phyloP scores from a whole-genome alignment of 164 flowering plant species.

The Cinnamomum chago region DNA sequence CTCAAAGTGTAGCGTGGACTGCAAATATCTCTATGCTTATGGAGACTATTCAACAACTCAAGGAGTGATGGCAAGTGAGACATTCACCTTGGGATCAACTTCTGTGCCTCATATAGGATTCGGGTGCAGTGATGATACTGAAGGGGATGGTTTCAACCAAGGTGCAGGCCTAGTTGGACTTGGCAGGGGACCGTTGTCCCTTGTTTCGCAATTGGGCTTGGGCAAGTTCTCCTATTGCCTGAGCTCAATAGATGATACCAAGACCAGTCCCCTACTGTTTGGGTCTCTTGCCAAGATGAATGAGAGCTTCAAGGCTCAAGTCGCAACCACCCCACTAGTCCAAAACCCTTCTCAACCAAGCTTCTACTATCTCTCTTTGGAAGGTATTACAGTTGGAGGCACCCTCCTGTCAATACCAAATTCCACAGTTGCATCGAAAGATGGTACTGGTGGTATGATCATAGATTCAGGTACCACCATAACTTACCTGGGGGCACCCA shows the following conservation, averaged over 20 bases:
- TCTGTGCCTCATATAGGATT: conserved; percentile 47
- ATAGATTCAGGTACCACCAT: conserved; percentile 87
- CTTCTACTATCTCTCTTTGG: conserved; percentile 60
- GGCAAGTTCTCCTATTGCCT: conserved; percentile 69
- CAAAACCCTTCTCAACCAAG: conserved; percentile 54
- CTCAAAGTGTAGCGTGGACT: conserved; percentile 36
- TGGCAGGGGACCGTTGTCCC: conserved; percentile 77
- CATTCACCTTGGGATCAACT: conserved; percentile 48
- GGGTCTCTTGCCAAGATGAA: conserved; percentile 46
- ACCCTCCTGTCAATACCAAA: conserved; percentile 39
- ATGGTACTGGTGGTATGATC: conserved; percentile 72
- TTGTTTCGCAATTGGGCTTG: conserved; percentile 64
- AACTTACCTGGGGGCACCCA: conserved; percentile 48
- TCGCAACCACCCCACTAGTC: conserved; percentile 41
- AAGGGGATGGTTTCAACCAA: conserved; percentile 54
- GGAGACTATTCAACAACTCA: conserved; percentile 67
- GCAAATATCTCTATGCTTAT: conserved; percentile 60
- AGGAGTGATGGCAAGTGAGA: conserved; percentile 57
- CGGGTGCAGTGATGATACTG: conserved; percentile 70
- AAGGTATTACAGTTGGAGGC: conserved; percentile 69
- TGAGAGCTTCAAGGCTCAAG: neutral
- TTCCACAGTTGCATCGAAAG: conserved; percentile 36
- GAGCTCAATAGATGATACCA: conserved; percentile 42
- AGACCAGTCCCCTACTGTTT: conserved; percentile 41
- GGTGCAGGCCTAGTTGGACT: conserved; percentile 74